A percentile compares a stretch with the other conserved stretches of the same genome.
These are phyloP conservation scores for Sporobolomyces pararoseus DNA, from an alignment of 768 basidiomycete species.

Conservation along the genomic window DNA sequence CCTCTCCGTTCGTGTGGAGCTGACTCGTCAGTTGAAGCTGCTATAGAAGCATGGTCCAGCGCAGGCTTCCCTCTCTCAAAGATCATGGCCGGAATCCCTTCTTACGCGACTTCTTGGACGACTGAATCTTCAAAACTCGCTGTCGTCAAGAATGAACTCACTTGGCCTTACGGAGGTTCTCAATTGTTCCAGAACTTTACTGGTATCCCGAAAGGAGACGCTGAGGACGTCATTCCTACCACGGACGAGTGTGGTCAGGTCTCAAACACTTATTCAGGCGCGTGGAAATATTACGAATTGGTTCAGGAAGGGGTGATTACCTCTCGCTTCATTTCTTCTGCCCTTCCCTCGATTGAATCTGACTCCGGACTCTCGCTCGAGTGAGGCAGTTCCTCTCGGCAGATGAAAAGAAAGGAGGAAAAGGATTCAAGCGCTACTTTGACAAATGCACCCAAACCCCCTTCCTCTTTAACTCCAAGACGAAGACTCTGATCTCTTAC, in stretches of 20 bases:
- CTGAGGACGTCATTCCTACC: slow-evolving; percentile 4
- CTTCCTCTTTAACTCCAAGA: slow-evolving; percentile 31
- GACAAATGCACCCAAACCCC: slow-evolving; percentile 33
- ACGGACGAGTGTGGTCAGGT: slow-evolving; percentile 23
- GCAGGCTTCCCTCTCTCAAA: slow-evolving; percentile 71
- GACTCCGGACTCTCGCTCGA: too few species aligned
- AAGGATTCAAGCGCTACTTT: slow-evolving; percentile 25
- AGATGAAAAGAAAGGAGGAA: slow-evolving; percentile 4
- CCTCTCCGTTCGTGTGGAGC: slow-evolving; percentile 71
- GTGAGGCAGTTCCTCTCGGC: slow-evolving; percentile 9
- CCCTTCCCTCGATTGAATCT: too few species aligned
- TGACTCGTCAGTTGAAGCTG: slow-evolving; percentile 70
- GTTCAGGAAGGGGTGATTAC: slow-evolving; percentile 10
- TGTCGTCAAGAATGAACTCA: background rate
- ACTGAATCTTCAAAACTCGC: slow-evolving; percentile 6
- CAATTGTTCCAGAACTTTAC: slow-evolving; percentile 15
- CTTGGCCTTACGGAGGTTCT: background rate
- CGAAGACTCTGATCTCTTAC: slow-evolving; percentile 22
- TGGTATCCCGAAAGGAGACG: slow-evolving; percentile 13
- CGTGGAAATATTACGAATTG: slow-evolving; percentile 21
- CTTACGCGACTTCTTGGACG: slow-evolving; percentile 24
- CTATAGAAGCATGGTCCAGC: slow-evolving; percentile 65
- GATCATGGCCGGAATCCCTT: slow-evolving; percentile 59
- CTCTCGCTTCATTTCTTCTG: background rate
- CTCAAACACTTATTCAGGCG: slow-evolving; percentile 3